These are phyloP conservation scores for Tremellales sp. DNA, from an alignment of 1,284 basidiomycete species.

Conservation along the genomic window DNA sequence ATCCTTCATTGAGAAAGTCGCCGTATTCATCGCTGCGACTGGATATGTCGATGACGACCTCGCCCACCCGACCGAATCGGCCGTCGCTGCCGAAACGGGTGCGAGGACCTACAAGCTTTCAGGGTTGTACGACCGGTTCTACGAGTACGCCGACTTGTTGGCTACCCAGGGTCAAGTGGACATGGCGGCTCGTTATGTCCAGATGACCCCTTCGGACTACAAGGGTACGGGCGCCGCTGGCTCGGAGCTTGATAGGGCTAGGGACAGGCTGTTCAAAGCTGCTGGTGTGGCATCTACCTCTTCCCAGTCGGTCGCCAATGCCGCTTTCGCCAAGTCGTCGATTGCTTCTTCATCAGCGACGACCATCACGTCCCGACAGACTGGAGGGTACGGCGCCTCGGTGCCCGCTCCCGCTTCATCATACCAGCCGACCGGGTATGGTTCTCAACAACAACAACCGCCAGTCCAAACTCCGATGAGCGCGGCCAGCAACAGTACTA, in stretches of 20 bases:
- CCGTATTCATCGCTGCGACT: conserved; percentile 86
- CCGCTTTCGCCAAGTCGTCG: conserved; percentile 5
- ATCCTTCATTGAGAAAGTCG: conserved; percentile 94
- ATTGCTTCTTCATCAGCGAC: conserved; percentile 3
- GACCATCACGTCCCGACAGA: too few species aligned
- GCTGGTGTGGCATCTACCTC: conserved; percentile 19
- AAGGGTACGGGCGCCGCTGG: conserved; percentile 56
- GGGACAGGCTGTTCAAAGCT: conserved; percentile 50
- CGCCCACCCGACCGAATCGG: conserved; percentile 48
- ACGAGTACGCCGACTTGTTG: conserved; percentile 91
- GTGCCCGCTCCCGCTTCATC: too few species aligned
- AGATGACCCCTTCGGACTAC: conserved; percentile 76
- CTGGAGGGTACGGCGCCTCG: too few species aligned
- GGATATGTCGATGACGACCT: conserved; percentile 82
- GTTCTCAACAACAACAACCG: too few species aligned
- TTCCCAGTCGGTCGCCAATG: background rate
- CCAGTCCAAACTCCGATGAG: too few species aligned
- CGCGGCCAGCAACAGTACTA: too few species aligned
- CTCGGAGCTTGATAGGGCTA: conserved; percentile 59
- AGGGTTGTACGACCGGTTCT: conserved; percentile 83
- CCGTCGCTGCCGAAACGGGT: conserved; percentile 52
- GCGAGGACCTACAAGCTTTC: conserved; percentile 77
- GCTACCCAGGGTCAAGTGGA: conserved; percentile 83
- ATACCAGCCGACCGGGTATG: too few species aligned
- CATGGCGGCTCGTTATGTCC: conserved; percentile 75